Percentiles rank a stretch among this genome's conserved stretches.
phyloP scores from a whole-genome alignment of 345 rosid genomes.

The Mallotus nudiflorus region DNA sequence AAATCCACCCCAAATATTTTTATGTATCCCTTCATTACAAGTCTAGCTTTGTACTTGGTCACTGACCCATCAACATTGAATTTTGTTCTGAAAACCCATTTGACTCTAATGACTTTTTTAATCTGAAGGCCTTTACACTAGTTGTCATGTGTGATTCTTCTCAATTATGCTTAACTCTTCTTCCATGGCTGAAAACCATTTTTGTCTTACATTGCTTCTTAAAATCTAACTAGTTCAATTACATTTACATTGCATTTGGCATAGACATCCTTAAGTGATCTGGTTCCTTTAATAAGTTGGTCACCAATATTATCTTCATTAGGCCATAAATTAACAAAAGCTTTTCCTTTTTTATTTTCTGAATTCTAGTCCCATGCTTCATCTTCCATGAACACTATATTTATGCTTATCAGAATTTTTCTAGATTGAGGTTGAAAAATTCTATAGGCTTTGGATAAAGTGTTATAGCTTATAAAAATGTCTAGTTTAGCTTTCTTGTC shows the following conservation, averaged over 20 bases:
- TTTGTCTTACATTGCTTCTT: too few relatives aligned
- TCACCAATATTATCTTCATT: neutral
- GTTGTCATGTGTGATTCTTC: neutral
- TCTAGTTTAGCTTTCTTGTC: neutral
- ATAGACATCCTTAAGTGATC: neutral
- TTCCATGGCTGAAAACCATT: too few relatives aligned
- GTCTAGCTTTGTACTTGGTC: neutral
- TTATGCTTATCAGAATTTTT: neutral
- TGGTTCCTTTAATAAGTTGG: neutral
- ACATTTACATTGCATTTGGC: neutral
- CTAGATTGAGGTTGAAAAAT: neutral
- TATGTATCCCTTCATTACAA: neutral
- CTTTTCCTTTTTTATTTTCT: too few relatives aligned
- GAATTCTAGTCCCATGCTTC: neutral
- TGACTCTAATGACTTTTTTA: too few relatives aligned
- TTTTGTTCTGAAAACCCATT: too few relatives aligned
- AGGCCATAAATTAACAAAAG: neutral
- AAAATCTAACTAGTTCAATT: too few relatives aligned
- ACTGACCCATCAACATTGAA: neutral
- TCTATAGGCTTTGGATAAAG: neutral
- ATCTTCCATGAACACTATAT: neutral
- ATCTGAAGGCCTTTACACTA: too few relatives aligned
- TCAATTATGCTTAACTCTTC: too few relatives aligned
- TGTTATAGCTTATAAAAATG: neutral
- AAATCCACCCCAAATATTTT: too few relatives aligned